Conservation (phyloP, 345 rosid genomes). For the Gynandropsis gynandra region DNA sequence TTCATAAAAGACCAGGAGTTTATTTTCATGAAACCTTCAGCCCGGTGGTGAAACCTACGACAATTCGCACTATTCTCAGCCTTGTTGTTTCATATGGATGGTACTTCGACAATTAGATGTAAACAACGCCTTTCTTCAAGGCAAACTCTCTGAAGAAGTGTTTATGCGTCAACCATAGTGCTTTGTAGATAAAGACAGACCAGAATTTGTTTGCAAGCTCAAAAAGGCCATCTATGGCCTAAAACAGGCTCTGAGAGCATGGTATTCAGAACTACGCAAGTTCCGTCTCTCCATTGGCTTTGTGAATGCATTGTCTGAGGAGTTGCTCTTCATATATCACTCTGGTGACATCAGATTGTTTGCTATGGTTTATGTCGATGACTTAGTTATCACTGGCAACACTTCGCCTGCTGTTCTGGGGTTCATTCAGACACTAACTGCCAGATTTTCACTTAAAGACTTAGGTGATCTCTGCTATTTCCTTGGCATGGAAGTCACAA, state of each 20-base stretch:
- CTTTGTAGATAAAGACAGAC: not conserved
- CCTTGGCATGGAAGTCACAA: too few species aligned
- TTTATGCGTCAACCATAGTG: not conserved
- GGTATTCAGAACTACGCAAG: not conserved
- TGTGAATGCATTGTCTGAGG: not conserved
- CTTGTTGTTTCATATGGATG: too few species aligned
- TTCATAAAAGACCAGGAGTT: too few species aligned
- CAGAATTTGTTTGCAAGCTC: not conserved
- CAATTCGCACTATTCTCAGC: too few species aligned
- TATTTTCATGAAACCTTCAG: too few species aligned
- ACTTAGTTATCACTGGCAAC: not conserved
- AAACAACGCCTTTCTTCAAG: not conserved
- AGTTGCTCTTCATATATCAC: not conserved
- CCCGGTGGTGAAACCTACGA: too few species aligned
- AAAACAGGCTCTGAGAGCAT: not conserved
- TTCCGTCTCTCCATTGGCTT: not conserved
- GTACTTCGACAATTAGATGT: too few species aligned
- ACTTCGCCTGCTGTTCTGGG: rapidly evolving
- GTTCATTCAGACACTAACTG: not conserved
- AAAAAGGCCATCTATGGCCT: not conserved
- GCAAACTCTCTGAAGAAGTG: not conserved
- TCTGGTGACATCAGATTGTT: not conserved
- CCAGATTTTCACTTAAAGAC: too few species aligned
- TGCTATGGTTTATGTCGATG: constrained; percentile 6
- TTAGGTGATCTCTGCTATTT: too few species aligned